phyloP scores from a whole-genome alignment of 1,284 basidiomycete genomes.

The Ganoderma lucidum region DNA sequence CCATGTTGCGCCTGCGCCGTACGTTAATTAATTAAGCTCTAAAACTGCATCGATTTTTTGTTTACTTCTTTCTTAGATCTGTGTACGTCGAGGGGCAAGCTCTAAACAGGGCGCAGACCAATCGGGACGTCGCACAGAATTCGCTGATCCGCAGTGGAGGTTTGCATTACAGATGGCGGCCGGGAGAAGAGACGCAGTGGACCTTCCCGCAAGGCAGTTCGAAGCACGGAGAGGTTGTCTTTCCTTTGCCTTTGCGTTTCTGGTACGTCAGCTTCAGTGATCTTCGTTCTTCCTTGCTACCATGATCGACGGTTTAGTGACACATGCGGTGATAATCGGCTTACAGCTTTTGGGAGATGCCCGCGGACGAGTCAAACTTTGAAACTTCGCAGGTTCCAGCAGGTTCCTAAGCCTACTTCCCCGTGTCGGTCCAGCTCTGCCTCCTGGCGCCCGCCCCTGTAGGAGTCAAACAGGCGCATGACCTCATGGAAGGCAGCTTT shows the following conservation, averaged over 20 bases:
- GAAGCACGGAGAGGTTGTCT: slow-evolving; percentile 1
- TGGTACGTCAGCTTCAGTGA: background rate
- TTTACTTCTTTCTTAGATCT: background rate
- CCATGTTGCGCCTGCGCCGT: slow-evolving; percentile 10
- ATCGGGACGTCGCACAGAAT: background rate
- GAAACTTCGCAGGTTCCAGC: background rate
- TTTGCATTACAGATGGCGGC: background rate
- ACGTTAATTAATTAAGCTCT: background rate
- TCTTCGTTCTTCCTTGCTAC: background rate
- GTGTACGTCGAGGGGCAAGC: background rate
- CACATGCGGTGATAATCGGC: background rate
- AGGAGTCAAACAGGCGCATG: background rate
- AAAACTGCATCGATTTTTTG: background rate
- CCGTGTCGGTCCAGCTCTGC: background rate
- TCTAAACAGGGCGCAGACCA: background rate
- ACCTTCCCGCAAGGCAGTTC: background rate
- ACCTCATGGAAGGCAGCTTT: background rate
- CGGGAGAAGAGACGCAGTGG: background rate
- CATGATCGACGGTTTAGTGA: background rate
- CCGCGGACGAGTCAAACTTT: background rate
- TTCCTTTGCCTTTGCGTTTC: background rate
- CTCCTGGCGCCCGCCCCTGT: background rate
- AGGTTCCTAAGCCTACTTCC: background rate
- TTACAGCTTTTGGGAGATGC: background rate
- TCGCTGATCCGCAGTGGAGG: background rate